phyloP scores from a whole-genome alignment of 805 yeast genomes.

The Schwanniomyces pseudopolymorphus region DNA sequence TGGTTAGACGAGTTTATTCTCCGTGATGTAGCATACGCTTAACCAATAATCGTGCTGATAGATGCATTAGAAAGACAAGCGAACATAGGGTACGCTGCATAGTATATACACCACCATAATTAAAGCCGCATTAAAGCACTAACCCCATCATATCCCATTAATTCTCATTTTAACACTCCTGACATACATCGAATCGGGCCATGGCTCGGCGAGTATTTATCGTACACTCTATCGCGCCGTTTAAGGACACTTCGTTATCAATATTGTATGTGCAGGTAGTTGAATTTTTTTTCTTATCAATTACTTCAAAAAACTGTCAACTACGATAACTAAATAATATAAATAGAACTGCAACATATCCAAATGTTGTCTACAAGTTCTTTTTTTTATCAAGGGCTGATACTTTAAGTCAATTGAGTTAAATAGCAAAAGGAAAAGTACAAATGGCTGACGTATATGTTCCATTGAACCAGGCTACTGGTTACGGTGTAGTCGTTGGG shows the following conservation, averaged over 20 bases:
- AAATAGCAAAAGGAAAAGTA: not conserved
- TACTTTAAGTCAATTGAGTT: not conserved
- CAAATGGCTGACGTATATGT: constrained; percentile 5
- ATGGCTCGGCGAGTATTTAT: not conserved
- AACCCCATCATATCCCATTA: not conserved
- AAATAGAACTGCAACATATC: no score
- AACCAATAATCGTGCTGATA: not conserved
- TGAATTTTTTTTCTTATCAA: not conserved
- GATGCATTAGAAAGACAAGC: not conserved
- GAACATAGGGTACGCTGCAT: not conserved
- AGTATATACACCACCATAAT: no score
- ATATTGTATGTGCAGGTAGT: not conserved
- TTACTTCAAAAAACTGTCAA: not conserved
- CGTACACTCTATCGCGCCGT: not conserved
- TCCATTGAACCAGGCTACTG: constrained; percentile 71
- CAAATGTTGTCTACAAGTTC: no score
- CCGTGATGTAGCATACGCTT: not conserved
- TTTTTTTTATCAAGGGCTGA: no score
- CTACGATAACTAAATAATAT: not conserved
- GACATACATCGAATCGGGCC: not conserved
- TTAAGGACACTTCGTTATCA: not conserved
- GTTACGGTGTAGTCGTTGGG: constrained; percentile 86
- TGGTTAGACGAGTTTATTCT: not conserved
- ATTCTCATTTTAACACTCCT: no score
- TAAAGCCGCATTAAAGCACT: not conserved